Evolutionary conservation across 257 asterid species (phyloP).

Genomic region (Penstemon newberryi): DNA sequence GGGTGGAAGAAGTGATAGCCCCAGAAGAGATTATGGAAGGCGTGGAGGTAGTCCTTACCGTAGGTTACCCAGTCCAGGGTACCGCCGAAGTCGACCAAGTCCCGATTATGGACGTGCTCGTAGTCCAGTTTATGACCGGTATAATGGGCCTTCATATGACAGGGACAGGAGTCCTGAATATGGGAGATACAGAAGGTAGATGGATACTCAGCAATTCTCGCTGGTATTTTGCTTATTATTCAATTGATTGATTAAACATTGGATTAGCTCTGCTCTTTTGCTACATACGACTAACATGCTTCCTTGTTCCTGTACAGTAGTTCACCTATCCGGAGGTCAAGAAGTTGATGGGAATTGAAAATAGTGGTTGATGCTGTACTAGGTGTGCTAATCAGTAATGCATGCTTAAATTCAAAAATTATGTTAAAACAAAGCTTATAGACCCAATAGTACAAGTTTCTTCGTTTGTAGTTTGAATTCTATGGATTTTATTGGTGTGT

Average conservation of each 20-base stretch:
- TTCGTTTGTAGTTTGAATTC: constrained; percentile 17
- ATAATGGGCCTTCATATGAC: constrained; percentile 54
- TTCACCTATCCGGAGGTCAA: constrained; percentile 57
- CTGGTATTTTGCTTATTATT: background rate
- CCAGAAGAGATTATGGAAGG: constrained; percentile 64
- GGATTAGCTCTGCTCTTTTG: background rate
- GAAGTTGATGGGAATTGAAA: constrained; percentile 30
- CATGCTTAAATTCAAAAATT: background rate
- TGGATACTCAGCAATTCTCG: background rate
- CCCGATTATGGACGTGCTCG: constrained; percentile 79
- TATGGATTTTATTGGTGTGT: background rate
- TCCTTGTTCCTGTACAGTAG: constrained; percentile 38
- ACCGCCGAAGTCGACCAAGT: constrained; percentile 62
- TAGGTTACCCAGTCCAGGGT: constrained; percentile 70
- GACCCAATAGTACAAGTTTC: constrained; percentile 8
- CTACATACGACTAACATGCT: background rate
- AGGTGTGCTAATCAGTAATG: constrained; percentile 25
- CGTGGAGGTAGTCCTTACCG: constrained; percentile 54
- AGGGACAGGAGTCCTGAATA: constrained; percentile 70
- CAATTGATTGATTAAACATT: background rate
- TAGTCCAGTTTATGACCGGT: constrained; percentile 68
- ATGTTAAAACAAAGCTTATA: background rate
- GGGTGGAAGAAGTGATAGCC: constrained; percentile 56
- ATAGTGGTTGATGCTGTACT: background rate
- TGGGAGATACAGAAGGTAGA: constrained; percentile 67